Base-by-base conservation (phyloP, 768 basidiomycete genomes). In the Brasilioporus rufonigricans region DNA sequence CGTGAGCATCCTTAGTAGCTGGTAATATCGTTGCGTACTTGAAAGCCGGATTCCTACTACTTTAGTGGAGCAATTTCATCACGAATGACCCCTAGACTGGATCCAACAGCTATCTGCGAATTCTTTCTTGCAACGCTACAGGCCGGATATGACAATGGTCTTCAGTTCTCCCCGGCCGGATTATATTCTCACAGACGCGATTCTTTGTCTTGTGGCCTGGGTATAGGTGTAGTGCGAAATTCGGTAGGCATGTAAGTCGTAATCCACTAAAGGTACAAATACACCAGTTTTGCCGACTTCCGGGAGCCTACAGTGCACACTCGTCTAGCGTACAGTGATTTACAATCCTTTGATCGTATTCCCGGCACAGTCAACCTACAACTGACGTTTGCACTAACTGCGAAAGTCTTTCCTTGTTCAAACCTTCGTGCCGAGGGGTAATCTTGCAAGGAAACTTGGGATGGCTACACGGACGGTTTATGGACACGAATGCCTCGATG, bases 11-110 rank as follows among this genome's bases (percentile, higher is more conserved):
- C 29, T 56, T 56, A 63, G 64, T 61, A 44, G 31, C 43, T 32
- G 66, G 59, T 64, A 59, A 53, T 32, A 32, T 31, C 39, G 18
- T 48, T 21, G 35, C 41, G 54, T 49, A 44, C 45, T 24, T 31
- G 29, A 52, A 49, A 53, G 31, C n/a, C 12, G 9, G 23, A 44
- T 38, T 51, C n/a, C 27, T 27, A 14, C 35, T 38, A 40, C 3
- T 9, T 47, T 16, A 18, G 32, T 48, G 38, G 24, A 58, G 39
- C 43, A 10, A 43, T 16, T 24, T 23, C 0, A 29, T 13, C 19
- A 21, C 21, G 35, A 32, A 31, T 0, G 45, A 32, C 18, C n/a
- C 10, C 6, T 35, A 13, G 14, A 19, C 27, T 39, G 7, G 5
- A 50, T 29, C 9, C 9, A 29, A 40, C 13, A 16, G 23, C n/a